Base-by-base conservation (phyloP, 1,284 basidiomycete genomes). In the Anthracocystis panici-leucophaei region DNA sequence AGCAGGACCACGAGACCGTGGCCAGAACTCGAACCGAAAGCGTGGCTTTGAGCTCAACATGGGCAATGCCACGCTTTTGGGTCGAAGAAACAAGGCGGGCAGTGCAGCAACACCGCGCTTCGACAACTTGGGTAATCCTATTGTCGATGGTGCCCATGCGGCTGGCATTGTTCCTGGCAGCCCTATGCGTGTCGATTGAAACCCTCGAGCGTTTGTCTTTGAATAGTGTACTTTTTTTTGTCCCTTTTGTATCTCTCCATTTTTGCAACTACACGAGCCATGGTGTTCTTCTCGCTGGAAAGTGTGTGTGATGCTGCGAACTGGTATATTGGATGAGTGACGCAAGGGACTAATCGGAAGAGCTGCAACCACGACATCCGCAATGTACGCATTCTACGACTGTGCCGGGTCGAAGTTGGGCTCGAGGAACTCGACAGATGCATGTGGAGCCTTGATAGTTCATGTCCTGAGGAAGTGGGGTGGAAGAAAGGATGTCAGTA, bases 401-500 rank as follows among this genome's bases (percentile, higher is more conserved):
- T 3, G 93, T 94, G 6, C 95, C 96, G 59, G 90, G 88, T 65
- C 94, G 92, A 27, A 99, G 89, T 81, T 94, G 92, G 4, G 93
- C 92, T 86, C 97, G 98, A 3, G 97, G 97, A 52, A 99, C 95
- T 77, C 97, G 90, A 85, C 97, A 99, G 66, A 99, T 92, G 86
- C 97, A 99, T 31, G 97, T 97, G n/a, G 95, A 97, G 8, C 97
- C 97, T 88, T 96, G 92, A 84, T 98, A 97, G 87, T 98, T 99
- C 95, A 97, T 98, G 85, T 98, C 97, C 92, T 67, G 40, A 10
- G 16, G 8, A n/a, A 23, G 12, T 20, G 50, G 18, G 29, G 18
- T 10, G 35, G 12, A 20, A n/a, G 27, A 20, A 16, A 16, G 33
- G 8, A 12, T 23, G 38, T 25, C 16, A 38, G 27, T 41, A 48